phyloP scores from a whole-genome alignment of 192 early-diverging fungal species.

The Chytriomyces sp. region DNA sequence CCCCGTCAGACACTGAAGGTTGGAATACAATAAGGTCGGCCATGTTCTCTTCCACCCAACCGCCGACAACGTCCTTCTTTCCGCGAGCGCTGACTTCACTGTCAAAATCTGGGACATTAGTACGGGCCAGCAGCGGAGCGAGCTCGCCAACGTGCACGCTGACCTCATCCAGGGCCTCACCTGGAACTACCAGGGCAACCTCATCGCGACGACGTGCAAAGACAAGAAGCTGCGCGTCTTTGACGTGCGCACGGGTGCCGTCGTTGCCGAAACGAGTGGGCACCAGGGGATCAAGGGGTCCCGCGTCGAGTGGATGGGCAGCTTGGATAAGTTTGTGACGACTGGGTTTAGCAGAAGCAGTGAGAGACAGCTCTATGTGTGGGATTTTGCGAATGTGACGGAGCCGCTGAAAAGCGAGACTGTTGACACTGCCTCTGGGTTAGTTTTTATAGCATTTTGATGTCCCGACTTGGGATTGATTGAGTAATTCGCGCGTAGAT shows the following conservation, averaged over 20 bases:
- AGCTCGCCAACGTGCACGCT: constrained; percentile 76
- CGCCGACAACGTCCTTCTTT: constrained; percentile 90
- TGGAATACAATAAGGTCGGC: constrained; percentile 97
- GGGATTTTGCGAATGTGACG: constrained; percentile 85
- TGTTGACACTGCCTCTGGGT: constrained; percentile 89
- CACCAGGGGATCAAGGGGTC: constrained; percentile 98
- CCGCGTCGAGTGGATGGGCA: constrained; percentile 88
- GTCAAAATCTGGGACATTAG: constrained; percentile 95
- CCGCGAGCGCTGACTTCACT: constrained; percentile 82
- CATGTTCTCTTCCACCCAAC: constrained; percentile 97
- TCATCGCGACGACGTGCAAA: constrained; percentile 88
- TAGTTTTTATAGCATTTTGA: not conserved
- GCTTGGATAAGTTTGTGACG: constrained; percentile 75
- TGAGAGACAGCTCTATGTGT: constrained; percentile 93
- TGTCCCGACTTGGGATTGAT: not conserved
- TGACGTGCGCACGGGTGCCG: constrained; percentile 84
- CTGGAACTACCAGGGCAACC: constrained; percentile 85
- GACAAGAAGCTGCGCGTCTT: constrained; percentile 96
- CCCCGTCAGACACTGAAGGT: not conserved
- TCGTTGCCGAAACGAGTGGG: constrained; percentile 77
- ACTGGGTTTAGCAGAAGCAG: constrained; percentile 93
- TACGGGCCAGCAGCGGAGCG: constrained; percentile 70
- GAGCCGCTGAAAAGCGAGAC: constrained; percentile 80
- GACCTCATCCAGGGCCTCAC: constrained; percentile 91
- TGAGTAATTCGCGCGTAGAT: constrained; percentile 41